Conservation (phyloP, 805 yeast species). For the Candida manassasensis region DNA sequence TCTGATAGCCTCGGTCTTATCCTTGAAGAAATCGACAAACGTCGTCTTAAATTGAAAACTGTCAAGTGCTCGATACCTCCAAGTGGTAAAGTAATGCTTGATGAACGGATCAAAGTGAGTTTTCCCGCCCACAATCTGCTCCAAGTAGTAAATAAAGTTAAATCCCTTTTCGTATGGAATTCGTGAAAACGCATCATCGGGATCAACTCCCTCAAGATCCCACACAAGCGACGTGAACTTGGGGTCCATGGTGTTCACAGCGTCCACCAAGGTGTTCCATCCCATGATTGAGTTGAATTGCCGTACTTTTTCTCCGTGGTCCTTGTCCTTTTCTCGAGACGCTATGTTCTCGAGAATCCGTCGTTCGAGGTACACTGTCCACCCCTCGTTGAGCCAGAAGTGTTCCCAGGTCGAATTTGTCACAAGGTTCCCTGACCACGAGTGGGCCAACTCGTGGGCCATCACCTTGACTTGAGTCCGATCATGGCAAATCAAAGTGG, state of each 20-base stretch:
- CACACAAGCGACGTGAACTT: slow-evolving; percentile 20
- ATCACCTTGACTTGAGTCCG: slow-evolving; percentile 30
- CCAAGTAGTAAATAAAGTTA: slow-evolving; percentile 25
- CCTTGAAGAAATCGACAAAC: slow-evolving; percentile 21
- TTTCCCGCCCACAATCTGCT: slow-evolving; percentile 19
- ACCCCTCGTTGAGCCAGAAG: slow-evolving; percentile 36
- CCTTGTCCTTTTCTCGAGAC: slow-evolving; percentile 13
- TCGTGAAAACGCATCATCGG: slow-evolving; percentile 29
- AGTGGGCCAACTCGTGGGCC: slow-evolving; percentile 37
- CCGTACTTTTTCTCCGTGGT: slow-evolving; percentile 28
- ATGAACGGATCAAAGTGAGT: slow-evolving; percentile 25
- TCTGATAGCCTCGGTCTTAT: slow-evolving; percentile 17
- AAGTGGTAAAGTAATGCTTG: slow-evolving; percentile 24
- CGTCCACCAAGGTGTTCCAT: slow-evolving; percentile 24
- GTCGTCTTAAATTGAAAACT: slow-evolving; percentile 21
- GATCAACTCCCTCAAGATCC: slow-evolving; percentile 18
- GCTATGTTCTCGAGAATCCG: slow-evolving; percentile 29
- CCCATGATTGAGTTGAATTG: slow-evolving; percentile 30
- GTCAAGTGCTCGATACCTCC: slow-evolving; percentile 25
- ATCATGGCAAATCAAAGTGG: slow-evolving; percentile 30
- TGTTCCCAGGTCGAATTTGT: slow-evolving; percentile 36
- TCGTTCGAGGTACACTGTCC: slow-evolving; percentile 34
- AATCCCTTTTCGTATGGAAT: slow-evolving; percentile 36
- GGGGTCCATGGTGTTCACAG: slow-evolving; percentile 18
- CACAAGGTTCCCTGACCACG: slow-evolving; percentile 36